A percentile compares a stretch with the other conserved stretches of the same genome.
Conservation (phyloP, 768 basidiomycete genomes). For the Nevesoporus exiguus region DNA sequence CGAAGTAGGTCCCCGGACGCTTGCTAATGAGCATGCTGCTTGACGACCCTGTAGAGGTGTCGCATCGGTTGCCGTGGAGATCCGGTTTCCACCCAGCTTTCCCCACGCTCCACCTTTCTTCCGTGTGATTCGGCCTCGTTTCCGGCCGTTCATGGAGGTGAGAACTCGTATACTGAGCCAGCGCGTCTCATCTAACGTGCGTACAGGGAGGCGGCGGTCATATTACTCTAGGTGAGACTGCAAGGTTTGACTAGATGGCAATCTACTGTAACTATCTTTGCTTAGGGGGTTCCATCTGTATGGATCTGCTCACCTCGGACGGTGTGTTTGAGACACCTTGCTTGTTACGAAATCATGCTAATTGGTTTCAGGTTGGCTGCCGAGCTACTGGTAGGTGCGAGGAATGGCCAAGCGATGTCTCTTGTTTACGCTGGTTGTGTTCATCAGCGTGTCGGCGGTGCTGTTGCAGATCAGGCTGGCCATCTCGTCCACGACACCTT, state of each 20-base stretch:
- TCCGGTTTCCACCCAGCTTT: conserved; percentile 63
- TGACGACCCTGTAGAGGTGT: conserved; percentile 40
- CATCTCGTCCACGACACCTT: conserved; percentile 63
- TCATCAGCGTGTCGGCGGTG: conserved; percentile 36
- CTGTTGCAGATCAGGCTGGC: conserved; percentile 68
- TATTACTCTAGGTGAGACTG: conserved; percentile 52
- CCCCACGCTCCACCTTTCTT: conserved; percentile 75
- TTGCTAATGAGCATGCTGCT: background rate
- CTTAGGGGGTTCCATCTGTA: conserved; percentile 67
- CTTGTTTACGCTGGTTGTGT: background rate
- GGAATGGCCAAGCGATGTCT: background rate
- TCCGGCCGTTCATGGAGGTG: conserved; percentile 60
- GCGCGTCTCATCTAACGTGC: background rate
- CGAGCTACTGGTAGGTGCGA: conserved; percentile 52
- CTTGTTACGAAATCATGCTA: background rate
- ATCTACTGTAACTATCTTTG: background rate
- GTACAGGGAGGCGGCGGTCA: conserved; percentile 61
- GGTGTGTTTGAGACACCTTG: conserved; percentile 27
- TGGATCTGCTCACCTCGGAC: conserved; percentile 66
- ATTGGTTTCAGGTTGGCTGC: conserved; percentile 44
- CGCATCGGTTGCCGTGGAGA: conserved; percentile 68
- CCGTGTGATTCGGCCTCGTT: conserved; percentile 69
- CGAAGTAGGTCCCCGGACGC: conserved; percentile 34
- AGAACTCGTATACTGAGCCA: background rate
- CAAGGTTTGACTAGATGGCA: background rate